Evolutionary conservation across 805 yeast species (phyloP).

Genomic region (Candida khao-thaluensis): DNA sequence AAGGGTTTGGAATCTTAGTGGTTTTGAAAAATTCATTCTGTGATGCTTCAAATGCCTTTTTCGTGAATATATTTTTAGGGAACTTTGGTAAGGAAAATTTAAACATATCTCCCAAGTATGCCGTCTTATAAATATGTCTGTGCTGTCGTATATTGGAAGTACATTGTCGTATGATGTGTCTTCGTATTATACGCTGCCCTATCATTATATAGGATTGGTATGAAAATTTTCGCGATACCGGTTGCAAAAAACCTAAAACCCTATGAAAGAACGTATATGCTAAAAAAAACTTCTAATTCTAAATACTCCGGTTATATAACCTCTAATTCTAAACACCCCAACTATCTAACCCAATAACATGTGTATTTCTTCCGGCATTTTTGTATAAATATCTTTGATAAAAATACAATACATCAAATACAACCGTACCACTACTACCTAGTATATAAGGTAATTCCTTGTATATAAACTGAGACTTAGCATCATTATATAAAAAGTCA

Average conservation of each 20-base stretch:
- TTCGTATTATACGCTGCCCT: too few species aligned
- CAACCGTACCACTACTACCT: constrained; percentile 83
- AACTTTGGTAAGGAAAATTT: constrained; percentile 6
- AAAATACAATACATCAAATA: constrained; percentile 71
- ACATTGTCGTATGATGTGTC: too few species aligned
- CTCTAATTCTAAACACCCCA: constrained; percentile 5
- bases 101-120: neutral
- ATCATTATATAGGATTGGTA: too few species aligned
- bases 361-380: constrained; percentile 20
- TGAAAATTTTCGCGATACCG: too few species aligned
- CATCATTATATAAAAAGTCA: constrained; percentile 38
- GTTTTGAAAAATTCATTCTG: constrained; percentile 2
- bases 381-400: constrained; percentile 51
- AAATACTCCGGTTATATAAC: too few species aligned
- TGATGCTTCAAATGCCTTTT: constrained; percentile 6
- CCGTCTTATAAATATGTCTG: neutral
- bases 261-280: too few species aligned
- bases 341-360: constrained; percentile 20
- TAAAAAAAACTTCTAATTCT: too few species aligned
- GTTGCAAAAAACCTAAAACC: too few species aligned
- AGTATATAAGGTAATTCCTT: constrained; percentile 79
- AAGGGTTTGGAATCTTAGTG: constrained; percentile 30
- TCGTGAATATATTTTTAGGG: constrained; percentile 15
- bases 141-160: constrained; percentile 9
- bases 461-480: constrained; percentile 47